A percentile compares a stretch with the other conserved stretches of the same genome.
These are phyloP conservation scores for Sclerotinia nivalis DNA, from an alignment of 2,329 filamentous ascomycete genomes.

Conservation along the genomic window DNA sequence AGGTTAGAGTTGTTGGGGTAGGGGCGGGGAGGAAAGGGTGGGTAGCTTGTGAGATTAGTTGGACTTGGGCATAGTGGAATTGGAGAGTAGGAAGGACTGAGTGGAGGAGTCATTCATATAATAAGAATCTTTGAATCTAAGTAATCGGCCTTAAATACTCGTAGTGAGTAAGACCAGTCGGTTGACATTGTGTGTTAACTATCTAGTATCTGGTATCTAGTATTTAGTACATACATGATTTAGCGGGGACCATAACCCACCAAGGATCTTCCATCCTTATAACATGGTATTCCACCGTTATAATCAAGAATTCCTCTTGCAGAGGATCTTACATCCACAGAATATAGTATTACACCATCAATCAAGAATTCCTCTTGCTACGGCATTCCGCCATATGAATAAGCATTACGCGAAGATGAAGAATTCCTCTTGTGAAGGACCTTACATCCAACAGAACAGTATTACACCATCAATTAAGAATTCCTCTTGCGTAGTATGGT, in stretches of 20 bases:
- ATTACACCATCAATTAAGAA: too few relatives aligned
- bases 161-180: not conserved
- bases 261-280: not conserved
- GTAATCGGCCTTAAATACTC: not conserved
- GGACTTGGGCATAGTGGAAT: too few relatives aligned
- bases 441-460: too few relatives aligned
- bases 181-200: not conserved
- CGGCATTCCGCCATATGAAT: not conserved
- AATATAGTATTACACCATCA: not conserved
- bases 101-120: too few relatives aligned
- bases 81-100: too few relatives aligned
- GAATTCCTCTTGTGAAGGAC: too few relatives aligned
- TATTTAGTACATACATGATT: not conserved
- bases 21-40: constrained; percentile 1
- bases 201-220: not conserved
- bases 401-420: too few relatives aligned
- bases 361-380: not conserved
- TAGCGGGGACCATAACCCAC: not conserved
- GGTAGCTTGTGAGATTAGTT: too few relatives aligned
- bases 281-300: not conserved
- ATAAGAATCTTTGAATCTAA: too few relatives aligned
- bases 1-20: constrained; percentile 32
- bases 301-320: not conserved
- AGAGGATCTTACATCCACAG: too few relatives aligned
- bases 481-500: too few relatives aligned